Conservation (phyloP, 768 basidiomycete species). For the Tulasnella sp. region DNA sequence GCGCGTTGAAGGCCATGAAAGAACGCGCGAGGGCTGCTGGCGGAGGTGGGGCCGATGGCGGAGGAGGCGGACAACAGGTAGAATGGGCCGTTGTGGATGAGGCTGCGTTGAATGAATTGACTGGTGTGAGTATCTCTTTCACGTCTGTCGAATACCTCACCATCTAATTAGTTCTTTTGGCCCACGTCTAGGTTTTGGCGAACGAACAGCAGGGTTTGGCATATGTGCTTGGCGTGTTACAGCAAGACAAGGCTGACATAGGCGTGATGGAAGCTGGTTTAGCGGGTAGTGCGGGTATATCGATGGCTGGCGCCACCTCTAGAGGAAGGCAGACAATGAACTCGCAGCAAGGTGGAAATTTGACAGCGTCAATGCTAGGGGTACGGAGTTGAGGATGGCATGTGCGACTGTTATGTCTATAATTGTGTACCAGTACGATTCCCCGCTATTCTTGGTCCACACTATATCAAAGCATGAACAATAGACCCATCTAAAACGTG, state of each 20-base stretch:
- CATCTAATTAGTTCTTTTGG: too few species aligned
- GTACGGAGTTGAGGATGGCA: too few species aligned
- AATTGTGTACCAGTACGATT: too few species aligned
- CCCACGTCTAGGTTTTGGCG: slow-evolving; percentile 46
- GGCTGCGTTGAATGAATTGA: slow-evolving; percentile 65
- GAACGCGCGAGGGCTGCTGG: slow-evolving; percentile 38
- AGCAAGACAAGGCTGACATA: slow-evolving; percentile 53
- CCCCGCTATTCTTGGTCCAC: too few species aligned
- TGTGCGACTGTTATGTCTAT: too few species aligned
- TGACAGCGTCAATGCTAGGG: too few species aligned
- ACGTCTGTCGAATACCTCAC: not conserved
- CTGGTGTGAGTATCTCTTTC: slow-evolving; percentile 41
- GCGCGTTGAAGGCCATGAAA: slow-evolving; percentile 51
- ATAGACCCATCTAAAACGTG: too few species aligned
- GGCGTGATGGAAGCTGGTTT: slow-evolving; percentile 36
- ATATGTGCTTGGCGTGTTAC: slow-evolving; percentile 67
- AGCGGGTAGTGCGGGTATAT: not conserved
- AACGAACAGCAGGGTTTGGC: slow-evolving; percentile 74
- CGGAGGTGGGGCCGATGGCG: slow-evolving; percentile 30
- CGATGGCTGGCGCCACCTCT: too few species aligned
- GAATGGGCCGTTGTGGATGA: slow-evolving; percentile 78
- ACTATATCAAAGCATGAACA: too few species aligned
- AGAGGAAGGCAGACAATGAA: too few species aligned
- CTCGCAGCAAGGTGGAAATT: too few species aligned
- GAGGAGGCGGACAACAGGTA: slow-evolving; percentile 1